A percentile compares a stretch with the other conserved stretches of the same genome.
phyloP scores from a whole-genome alignment of 768 basidiomycete genomes.

The Podaxis mareebaensis region DNA sequence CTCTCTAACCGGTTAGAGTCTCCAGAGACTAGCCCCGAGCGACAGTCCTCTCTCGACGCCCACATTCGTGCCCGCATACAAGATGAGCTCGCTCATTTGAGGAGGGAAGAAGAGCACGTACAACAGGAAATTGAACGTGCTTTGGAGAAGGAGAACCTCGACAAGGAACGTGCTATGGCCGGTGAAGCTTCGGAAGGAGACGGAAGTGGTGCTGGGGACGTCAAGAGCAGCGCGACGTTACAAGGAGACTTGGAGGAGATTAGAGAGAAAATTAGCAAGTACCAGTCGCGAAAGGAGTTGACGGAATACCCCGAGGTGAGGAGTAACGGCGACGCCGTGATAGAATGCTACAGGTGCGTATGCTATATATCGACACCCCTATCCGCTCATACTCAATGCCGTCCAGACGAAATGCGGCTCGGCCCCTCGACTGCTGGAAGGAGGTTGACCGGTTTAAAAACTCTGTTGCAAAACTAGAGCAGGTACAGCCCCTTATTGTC shows the following conservation, averaged over 20 bases:
- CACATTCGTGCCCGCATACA: slow-evolving; percentile 74
- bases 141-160: slow-evolving; percentile 86
- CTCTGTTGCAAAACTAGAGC: slow-evolving; percentile 67
- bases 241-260: slow-evolving; percentile 78
- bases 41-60: slow-evolving; percentile 73
- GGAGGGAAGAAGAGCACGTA: slow-evolving; percentile 68
- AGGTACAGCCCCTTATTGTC: slow-evolving; percentile 42
- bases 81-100: slow-evolving; percentile 64
- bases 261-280: slow-evolving; percentile 68
- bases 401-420: slow-evolving; percentile 46
- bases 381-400: slow-evolving; percentile 22
- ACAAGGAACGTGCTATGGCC: slow-evolving; percentile 63
- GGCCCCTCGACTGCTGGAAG: slow-evolving; percentile 72
- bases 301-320: slow-evolving; percentile 57
- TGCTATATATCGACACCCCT: slow-evolving; percentile 6
- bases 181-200: slow-evolving; percentile 39
- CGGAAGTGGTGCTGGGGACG: slow-evolving; percentile 37
- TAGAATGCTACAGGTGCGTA: slow-evolving; percentile 74
- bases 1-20: slow-evolving; percentile 66
- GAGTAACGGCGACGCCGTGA: slow-evolving; percentile 56
- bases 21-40: slow-evolving; percentile 59
- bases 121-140: slow-evolving; percentile 73
- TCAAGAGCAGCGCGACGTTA: slow-evolving; percentile 62
- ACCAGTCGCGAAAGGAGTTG: slow-evolving; percentile 56
- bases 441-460: slow-evolving; percentile 71